Evolutionary conservation across 2,329 filamentous ascomycete genomes (phyloP).

Genomic region (Cladosporium sp.): DNA sequence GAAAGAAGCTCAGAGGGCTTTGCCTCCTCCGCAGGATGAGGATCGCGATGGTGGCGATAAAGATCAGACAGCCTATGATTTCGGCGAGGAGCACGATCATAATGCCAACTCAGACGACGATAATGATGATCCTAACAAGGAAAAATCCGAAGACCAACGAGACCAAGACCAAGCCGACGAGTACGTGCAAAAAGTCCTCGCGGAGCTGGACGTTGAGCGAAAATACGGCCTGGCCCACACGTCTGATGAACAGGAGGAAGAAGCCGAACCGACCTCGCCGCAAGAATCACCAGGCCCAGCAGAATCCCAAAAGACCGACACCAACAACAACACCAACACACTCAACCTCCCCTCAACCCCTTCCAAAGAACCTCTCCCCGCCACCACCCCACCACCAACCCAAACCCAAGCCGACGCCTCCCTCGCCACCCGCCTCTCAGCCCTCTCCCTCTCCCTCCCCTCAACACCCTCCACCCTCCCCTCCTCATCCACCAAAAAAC

Average conservation of each 20-base stretch:
- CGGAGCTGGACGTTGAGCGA: slow-evolving; percentile 41
- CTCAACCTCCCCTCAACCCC: slow-evolving; percentile 30
- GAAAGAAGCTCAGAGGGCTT: slow-evolving; percentile 36
- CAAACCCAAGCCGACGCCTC: too few relatives aligned
- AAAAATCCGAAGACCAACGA: slow-evolving; percentile 23
- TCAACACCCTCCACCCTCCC: slow-evolving; percentile 43
- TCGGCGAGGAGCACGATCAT: not conserved
- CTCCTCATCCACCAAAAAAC: slow-evolving; percentile 27
- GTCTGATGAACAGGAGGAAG: slow-evolving; percentile 14
- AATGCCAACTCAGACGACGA: slow-evolving; percentile 5
- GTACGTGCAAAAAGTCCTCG: slow-evolving; percentile 42
- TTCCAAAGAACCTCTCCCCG: slow-evolving; percentile 16
- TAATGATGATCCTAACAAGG: slow-evolving; percentile 5
- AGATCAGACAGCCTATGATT: slow-evolving; percentile 14
- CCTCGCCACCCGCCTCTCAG: slow-evolving; percentile 42
- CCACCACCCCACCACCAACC: slow-evolving; percentile 25
- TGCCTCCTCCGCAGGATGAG: slow-evolving; percentile 27
- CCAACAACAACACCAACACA: slow-evolving; percentile 9
- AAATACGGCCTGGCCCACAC: slow-evolving; percentile 30
- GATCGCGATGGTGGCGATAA: slow-evolving; percentile 20
- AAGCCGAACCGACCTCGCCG: not conserved
- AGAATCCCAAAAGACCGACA: not conserved
- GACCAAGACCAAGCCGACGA: slow-evolving; percentile 42
- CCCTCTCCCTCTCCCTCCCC: slow-evolving; percentile 42
- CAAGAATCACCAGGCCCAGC: not conserved